Conservation (phyloP, 768 basidiomycete species). For the Lactifluus echinatus region DNA sequence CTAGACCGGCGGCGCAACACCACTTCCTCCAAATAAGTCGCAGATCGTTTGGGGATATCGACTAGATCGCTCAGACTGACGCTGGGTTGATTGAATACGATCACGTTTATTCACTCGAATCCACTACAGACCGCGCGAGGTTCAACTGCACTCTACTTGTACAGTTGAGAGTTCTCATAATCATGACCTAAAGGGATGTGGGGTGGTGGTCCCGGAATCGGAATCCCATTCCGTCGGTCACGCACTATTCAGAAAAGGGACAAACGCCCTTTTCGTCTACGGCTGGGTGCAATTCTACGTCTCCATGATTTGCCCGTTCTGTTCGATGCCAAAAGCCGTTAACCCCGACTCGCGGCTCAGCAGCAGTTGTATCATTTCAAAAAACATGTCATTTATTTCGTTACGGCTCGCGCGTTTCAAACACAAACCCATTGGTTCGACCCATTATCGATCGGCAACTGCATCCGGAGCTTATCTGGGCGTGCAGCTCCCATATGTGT, state of each 20-base stretch:
- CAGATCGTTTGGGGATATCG: neutral
- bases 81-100: neutral
- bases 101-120: neutral
- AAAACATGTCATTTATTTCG: neutral
- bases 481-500: neutral
- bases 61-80: too few relatives aligned
- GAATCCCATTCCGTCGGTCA: neutral
- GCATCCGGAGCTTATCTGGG: constrained; percentile 1
- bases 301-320: neutral
- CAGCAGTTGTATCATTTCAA: neutral
- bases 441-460: constrained; percentile 12
- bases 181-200: neutral
- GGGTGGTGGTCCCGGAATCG: neutral
- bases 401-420: constrained; percentile 1
- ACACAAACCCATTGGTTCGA: neutral
- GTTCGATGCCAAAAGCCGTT: constrained; percentile 4
- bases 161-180: neutral
- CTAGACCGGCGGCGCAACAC: neutral
- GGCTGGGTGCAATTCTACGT: neutral
- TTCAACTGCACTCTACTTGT: neutral
- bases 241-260: neutral
- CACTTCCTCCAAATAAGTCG: constrained; percentile 1
- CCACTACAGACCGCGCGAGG: neutral
- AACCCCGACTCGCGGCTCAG: constrained; percentile 2
- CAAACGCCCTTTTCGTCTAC: neutral